Base-by-base conservation (phyloP, 805 yeast genomes). In the Sporopachydermia lactativora region DNA sequence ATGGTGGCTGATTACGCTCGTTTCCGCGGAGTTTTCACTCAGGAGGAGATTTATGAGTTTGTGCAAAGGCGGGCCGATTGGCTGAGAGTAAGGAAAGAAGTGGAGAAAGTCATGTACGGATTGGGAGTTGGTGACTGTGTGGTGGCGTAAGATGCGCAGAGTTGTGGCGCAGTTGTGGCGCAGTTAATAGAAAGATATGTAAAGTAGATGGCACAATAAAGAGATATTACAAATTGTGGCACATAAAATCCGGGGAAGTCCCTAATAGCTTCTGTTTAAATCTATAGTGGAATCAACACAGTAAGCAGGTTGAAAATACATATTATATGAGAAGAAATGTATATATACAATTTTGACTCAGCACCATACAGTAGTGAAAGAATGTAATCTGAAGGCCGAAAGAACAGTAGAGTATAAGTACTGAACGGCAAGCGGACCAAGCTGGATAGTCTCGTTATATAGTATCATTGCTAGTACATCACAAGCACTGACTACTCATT, bases 71-170 rank as follows among this genome's bases (percentile, higher is more conserved):
- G 98, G 42, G 70, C 77, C 31, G 98, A 89, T 57, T 89, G 98
- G 98, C 60, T 71, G 0, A 52, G 62, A 31, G 81, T 89, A 18
- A 79, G 75, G 48, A 66, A 70, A 45, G 81, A 81, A 44, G 96
- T 89, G 5, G 97, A 89, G 58, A 84, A 80, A 55, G 88, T 84
- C n/a, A 82, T 92, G 77, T 92, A 86, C 53, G 97, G 98, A 0
- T 66, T 89, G 41, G 86, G 84, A 14, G 59, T 78, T 18, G 81
- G 75, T 18, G 96, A 86, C 52, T 88, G 96, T 62, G 48, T 56
- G 0, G 62, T 84, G 35, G 61, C 70, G 61, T 78, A 55, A 59
- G 17, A 16, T 17, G 19, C 5, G 34, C 17, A 37, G n/a, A 4
- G 37, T 17, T 6, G 17, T 39, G 14, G 17, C 6, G 15, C n/a